These are phyloP conservation scores for Volvariella volvacea DNA, from an alignment of 1,284 basidiomycete genomes.

Conservation along the genomic window DNA sequence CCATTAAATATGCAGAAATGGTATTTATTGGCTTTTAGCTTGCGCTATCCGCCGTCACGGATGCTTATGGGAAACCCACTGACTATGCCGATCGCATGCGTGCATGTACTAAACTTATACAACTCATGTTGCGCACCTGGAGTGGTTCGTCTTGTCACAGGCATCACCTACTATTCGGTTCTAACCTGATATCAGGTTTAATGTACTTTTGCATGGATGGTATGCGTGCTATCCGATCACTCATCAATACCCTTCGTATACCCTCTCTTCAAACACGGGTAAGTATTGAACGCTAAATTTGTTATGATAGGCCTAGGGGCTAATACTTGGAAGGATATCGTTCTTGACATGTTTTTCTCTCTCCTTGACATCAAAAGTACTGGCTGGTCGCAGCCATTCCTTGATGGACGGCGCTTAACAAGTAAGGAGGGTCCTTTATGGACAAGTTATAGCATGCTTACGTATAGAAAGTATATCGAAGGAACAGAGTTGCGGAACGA, in stretches of 20 bases:
- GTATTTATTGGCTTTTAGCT: conserved; percentile 42
- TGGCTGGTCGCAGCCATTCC: conserved; percentile 87
- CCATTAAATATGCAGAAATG: background rate
- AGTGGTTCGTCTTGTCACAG: conserved; percentile 55
- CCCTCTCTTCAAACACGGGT: conserved; percentile 85
- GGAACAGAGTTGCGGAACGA: conserved; percentile 34
- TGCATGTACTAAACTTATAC: conserved; percentile 72
- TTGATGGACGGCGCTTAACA: conserved; percentile 80
- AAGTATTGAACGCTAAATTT: conserved; percentile 16
- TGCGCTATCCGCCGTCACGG: conserved; percentile 81
- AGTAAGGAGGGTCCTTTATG: conserved; percentile 43
- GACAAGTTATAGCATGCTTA: background rate
- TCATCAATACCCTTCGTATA: conserved; percentile 84
- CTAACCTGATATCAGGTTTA: conserved; percentile 42
- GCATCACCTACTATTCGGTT: background rate
- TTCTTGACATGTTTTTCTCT: conserved; percentile 92
- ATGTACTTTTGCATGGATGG: conserved; percentile 94
- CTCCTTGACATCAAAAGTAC: conserved; percentile 88
- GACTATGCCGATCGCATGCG: conserved; percentile 76
- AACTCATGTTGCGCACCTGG: conserved; percentile 87
- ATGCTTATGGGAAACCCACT: conserved; percentile 80
- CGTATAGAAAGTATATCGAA: conserved; percentile 49
- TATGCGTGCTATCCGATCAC: conserved; percentile 76
- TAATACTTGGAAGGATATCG: conserved; percentile 61
- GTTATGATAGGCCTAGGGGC: background rate